Evolutionary conservation across 345 rosid species (phyloP).

Genomic region (Adansonia digitata): DNA sequence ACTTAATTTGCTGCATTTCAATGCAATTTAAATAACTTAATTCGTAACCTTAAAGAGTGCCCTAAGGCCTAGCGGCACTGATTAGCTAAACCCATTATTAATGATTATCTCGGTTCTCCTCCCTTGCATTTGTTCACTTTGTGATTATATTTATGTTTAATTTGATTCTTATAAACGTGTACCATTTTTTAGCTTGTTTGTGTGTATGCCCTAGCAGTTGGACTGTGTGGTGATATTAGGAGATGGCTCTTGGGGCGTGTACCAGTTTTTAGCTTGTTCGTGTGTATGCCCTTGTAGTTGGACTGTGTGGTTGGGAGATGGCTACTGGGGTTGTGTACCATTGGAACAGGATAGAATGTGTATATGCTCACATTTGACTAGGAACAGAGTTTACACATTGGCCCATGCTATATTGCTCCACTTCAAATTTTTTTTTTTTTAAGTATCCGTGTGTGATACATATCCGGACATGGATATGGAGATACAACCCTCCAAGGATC

Average conservation of each 20-base stretch:
- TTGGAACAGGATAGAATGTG: not conserved
- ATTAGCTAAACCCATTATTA: not conserved
- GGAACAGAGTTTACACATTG: not conserved
- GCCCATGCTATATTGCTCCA: no score
- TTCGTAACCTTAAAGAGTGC: not conserved
- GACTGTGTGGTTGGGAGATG: not conserved
- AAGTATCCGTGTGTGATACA: no score
- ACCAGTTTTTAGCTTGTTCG: not conserved
- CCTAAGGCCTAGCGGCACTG: no score
- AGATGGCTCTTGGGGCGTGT: not conserved
- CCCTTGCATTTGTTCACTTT: not conserved
- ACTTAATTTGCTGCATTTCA: not conserved
- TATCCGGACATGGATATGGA: no score
- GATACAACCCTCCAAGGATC: no score
- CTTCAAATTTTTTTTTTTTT: no score
- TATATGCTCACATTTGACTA: not conserved
- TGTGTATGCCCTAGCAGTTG: not conserved
- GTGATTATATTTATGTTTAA: not conserved
- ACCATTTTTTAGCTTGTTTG: not conserved
- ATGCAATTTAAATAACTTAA: not conserved
- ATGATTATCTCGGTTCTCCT: not conserved
- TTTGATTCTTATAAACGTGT: not conserved
- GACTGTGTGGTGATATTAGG: not conserved
- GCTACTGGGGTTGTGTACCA: not conserved
- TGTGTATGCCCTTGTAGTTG: not conserved